Evolutionary conservation across 2,329 filamentous ascomycete genomes (phyloP), one percentile per base, ranked within the genome.

Genomic region (Coniella lustricola): DNA sequence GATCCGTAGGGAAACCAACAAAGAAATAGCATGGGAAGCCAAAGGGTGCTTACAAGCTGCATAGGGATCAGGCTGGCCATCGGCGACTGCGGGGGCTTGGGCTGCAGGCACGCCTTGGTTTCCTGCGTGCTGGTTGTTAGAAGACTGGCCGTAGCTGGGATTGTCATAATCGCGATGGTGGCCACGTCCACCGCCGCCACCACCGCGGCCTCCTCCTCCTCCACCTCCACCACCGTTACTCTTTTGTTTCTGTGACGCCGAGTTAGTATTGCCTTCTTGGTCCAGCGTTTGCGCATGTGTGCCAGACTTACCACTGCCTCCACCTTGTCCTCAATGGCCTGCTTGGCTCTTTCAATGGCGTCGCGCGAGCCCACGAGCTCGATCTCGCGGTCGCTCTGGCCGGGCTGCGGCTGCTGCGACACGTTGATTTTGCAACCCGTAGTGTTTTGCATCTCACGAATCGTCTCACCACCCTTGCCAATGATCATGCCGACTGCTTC

Each of bases 401-500:
- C 78, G 43, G 85, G 84, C 14, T 85, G 85, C 32, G 82, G 84
- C 7, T 88, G 84, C 59, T 87, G 87, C 29, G 87, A 87, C 21
- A 95, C 90, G 60, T 95, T 95, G 73, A 95, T 95, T 71, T 95
- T 95, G 76, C 90, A 95, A 39, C 87, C 86, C 4, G 88, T 93
- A 29, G 73, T 77, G 61, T 82, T 85, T 66, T 95, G 90, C 84
- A 95, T 94, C 57, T 95, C 88, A 56, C 90, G 89, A 63, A 95
- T 95, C 0, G 90, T 94, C 69, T 95, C 90, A 55, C 90, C 90
- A 49, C 88, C 87, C 73, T 95, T 95, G 55, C 90, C 90, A 53
- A 95, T 95, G 56, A 95, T 95, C 90, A 95, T 95, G 52, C 90
- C 90, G 47, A 95, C 90, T 5, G 90, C 86, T 63, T 95, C 90